Conservation (phyloP, 2,329 filamentous ascomycete genomes). For the Monilinia aucupariae region DNA sequence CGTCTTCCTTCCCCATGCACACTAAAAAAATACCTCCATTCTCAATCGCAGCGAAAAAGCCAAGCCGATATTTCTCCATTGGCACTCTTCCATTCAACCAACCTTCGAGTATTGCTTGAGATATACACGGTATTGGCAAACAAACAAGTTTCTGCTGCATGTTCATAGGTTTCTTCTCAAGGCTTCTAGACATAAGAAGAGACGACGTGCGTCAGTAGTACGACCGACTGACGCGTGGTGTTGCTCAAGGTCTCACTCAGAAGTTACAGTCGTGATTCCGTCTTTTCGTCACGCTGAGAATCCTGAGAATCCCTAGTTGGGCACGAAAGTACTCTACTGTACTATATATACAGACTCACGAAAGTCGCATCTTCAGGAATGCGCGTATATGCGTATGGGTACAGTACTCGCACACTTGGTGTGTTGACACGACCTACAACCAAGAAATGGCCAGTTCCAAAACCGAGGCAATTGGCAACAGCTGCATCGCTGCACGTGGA, state of each 20-base stretch:
- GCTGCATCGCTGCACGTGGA: slow-evolving; percentile 19
- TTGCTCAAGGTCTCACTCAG: not conserved
- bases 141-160: not conserved
- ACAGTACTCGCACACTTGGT: not conserved
- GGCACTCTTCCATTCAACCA: not conserved
- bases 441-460: not conserved
- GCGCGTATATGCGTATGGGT: not conserved
- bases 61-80: not conserved
- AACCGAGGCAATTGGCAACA: slow-evolving; percentile 1
- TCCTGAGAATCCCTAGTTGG: not conserved
- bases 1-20: not conserved
- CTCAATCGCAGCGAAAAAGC: not conserved
- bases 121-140: not conserved
- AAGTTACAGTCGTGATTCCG: not conserved
- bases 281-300: not conserved
- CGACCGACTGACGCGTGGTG: not conserved
- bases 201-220: not conserved
- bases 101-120: not conserved
- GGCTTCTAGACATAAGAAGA: not conserved
- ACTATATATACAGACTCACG: not conserved
- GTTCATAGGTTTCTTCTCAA: not conserved
- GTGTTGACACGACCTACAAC: not conserved
- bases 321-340: not conserved
- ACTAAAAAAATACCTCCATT: not conserved
- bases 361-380: not conserved